Base-by-base conservation (phyloP, 148 eudicot genomes). In the Bassia scoparia region DNA sequence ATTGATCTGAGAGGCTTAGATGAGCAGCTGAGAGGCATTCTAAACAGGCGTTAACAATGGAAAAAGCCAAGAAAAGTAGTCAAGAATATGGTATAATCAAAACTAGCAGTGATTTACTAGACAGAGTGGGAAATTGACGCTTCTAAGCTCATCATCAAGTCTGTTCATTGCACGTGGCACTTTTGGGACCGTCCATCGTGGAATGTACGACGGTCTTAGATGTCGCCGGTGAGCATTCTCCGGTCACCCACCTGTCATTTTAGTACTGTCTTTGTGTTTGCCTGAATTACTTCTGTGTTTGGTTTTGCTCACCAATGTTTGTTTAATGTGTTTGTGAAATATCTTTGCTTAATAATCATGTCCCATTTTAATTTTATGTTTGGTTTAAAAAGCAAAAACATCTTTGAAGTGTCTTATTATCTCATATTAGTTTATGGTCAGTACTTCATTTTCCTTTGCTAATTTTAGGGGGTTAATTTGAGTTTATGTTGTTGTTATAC, bases 131-230 rank as follows among this genome's bases (percentile, higher is more conserved):
- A 92, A 82, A 92, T 92, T 46, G 97, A 92, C 38, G 82, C 96
- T 5, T 82, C 96, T 14, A 92, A 92, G 81, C 88, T 92, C 46
- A 72, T 87, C n/a, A 88, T 92, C 66, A 89, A 90, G 67, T 50
- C 86, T 60, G 88, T 90, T n/a, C 53, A 86, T 92, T 78, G 97
- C 97, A 11, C 92, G 96, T 77, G 97, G 97, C 79, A 90, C 96
- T 67, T 92, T 89, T 78, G 97, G 97, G 24, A 92, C 97, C 69
- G 96, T 92, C 17, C 96, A 92, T 82, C 96, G 96, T 74, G 97
- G 97, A 54, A 35, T 90, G 70, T 92, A 92, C 56, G 96, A 92
- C 55, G 87, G 91, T 58, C n/a, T 84, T 68, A 7, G 96, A 92
- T 73, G 97, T 92, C 38, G 97, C 97, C 58, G 97, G 97, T 92